Base-by-base conservation (phyloP, 129 eudicot species). In the Calendula officinalis region DNA sequence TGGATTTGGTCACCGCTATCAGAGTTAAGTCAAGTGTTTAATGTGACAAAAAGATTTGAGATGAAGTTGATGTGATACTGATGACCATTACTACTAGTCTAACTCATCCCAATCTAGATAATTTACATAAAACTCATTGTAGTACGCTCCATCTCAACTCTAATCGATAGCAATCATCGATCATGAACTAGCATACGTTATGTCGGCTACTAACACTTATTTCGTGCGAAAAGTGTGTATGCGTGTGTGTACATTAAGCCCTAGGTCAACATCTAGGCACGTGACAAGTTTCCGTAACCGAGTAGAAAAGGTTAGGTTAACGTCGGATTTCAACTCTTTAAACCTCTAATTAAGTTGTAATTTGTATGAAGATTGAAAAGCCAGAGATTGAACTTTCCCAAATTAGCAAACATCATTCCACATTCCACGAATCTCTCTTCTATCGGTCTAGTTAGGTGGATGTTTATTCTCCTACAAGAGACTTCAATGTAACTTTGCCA, bases 301-400 rank as follows among this genome's bases (percentile, higher is more conserved):
- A 68, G 73, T 56, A 42, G 56, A 68, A 34, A 27, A 69, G 59
- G 80, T 84, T 87, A 74, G 95, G 95, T 77, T 67, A 13, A 59
- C 56, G 82, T 87, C 91, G 14, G 13, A 59, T 56, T 76, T 76
- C 64, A 54, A 43, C 60, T 35, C 40, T 55, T 44, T 39, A 27
- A 42, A 56, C 2, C 30, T 22, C 30, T 22, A 71, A 64, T 60
- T 73, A 70, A 64, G 68, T 62, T 66, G 12, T 33, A 56, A 50
- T 34, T 67, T 54, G 75, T 71, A 47, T 44, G 30, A 15, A 44
- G 56, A 61, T 13, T 55, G 60, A 60, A 83, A 81, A 76, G 82
- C 69, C 40, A 39, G 56, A 64, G 16, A 71, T 37, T 74, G 32
- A 64, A 64, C 56, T 82, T 80, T 63, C 95, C 73, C 3, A 46